Percentiles rank a stretch among this genome's conserved stretches.
These are phyloP conservation scores for Hsuehochloa calcarea DNA, from an alignment of 176 grass and related monocot species.

Conservation along the genomic window DNA sequence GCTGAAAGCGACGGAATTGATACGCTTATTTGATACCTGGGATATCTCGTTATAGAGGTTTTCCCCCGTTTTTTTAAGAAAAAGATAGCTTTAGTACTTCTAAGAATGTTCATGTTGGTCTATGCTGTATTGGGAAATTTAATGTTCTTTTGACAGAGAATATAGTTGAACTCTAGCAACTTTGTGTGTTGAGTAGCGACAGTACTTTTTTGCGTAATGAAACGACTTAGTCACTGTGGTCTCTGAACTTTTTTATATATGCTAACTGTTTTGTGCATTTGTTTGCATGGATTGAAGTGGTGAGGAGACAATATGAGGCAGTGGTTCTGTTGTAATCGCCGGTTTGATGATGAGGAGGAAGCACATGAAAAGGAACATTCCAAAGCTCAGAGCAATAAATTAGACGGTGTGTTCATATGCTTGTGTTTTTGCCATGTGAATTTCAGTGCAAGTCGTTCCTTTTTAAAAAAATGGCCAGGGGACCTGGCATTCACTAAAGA, in stretches of 20 bases:
- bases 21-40: not conserved
- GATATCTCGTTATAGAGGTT: not conserved
- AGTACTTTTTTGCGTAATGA: not conserved
- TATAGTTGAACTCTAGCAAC: not conserved
- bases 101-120: not conserved
- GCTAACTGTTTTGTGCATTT: constrained; percentile 24
- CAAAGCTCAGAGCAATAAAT: constrained; percentile 45
- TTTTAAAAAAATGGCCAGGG: too few species aligned
- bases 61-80: not conserved
- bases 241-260: constrained; percentile 22
- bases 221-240: not conserved
- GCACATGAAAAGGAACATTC: constrained; percentile 21
- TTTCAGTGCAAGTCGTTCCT: not conserved
- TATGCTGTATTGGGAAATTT: not conserved
- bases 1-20: not conserved
- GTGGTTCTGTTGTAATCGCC: constrained; percentile 51
- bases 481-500: too few species aligned
- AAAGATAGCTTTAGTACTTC: not conserved
- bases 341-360: constrained; percentile 11
- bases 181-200: not conserved
- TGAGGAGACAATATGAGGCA: constrained; percentile 33
- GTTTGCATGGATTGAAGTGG: constrained; percentile 37
- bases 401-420: constrained; percentile 10
- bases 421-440: not conserved
- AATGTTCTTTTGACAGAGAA: not conserved